Evolutionary conservation across 371 early-diverging fungal species (phyloP).

Genomic region (Saksenaea vasiformis): DNA sequence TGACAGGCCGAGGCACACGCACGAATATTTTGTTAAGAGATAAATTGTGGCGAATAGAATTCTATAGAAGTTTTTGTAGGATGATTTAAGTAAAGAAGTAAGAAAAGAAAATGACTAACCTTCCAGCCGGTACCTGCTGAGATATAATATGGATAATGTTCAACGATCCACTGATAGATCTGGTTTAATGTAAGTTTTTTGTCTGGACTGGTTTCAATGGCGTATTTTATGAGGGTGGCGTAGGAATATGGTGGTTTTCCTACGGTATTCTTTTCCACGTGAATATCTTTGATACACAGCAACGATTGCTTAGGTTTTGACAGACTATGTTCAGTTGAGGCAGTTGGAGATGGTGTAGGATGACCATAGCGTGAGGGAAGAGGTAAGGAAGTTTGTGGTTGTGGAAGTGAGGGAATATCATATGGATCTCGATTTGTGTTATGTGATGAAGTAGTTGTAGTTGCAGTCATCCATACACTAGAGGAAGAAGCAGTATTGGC

Average conservation of each 20-base stretch:
- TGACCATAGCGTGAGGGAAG: neutral
- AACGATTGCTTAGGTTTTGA: conserved; percentile 14
- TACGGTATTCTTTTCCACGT: conserved; percentile 34
- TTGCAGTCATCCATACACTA: neutral
- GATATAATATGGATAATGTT: conserved; percentile 72
- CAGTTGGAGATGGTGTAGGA: conserved; percentile 13
- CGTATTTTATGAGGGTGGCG: conserved; percentile 86
- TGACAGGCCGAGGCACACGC: conserved; percentile 84
- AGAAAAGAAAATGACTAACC: conserved; percentile 36
- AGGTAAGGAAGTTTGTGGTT: neutral
- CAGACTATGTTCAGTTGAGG: conserved; percentile 18
- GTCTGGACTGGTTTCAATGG: conserved; percentile 74
- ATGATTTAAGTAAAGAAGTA: neutral
- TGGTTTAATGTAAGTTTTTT: conserved; percentile 81
- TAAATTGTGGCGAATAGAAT: conserved; percentile 98
- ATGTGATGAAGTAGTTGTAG: neutral
- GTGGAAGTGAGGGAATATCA: neutral
- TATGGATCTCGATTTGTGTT: conserved; percentile 1
- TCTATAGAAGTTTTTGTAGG: no score
- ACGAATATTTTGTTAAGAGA: conserved; percentile 95
- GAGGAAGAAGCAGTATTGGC: neutral
- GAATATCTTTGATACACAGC: conserved; percentile 16
- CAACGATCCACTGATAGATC: conserved; percentile 87
- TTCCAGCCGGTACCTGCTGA: conserved; percentile 82
- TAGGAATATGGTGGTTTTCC: conserved; percentile 86